phyloP scores from a whole-genome alignment of 2,329 filamentous ascomycete species.

The Aspergillus phoenicis region DNA sequence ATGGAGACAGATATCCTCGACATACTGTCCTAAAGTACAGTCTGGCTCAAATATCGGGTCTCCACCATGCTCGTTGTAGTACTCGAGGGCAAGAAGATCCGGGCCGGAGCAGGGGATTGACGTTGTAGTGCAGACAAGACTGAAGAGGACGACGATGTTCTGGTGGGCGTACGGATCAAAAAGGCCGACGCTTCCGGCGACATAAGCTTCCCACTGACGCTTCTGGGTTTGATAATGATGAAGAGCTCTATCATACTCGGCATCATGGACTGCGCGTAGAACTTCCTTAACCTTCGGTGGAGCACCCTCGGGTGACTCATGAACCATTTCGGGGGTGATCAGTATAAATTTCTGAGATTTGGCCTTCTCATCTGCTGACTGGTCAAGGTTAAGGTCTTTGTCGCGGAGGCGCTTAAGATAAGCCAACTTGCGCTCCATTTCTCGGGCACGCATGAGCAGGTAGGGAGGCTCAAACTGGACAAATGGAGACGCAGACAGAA shows the following conservation, averaged over 20 bases:
- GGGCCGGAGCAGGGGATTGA: slow-evolving; percentile 93
- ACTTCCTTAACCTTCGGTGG: slow-evolving; percentile 90
- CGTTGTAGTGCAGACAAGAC: slow-evolving; percentile 87
- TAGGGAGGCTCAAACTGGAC: slow-evolving; percentile 95
- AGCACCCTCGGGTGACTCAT: slow-evolving; percentile 75
- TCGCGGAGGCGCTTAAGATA: slow-evolving; percentile 83
- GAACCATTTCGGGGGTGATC: slow-evolving; percentile 94
- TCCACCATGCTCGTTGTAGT: slow-evolving; percentile 85
- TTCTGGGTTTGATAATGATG: slow-evolving; percentile 95
- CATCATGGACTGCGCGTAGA: slow-evolving; percentile 90
- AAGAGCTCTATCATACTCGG: slow-evolving; percentile 92
- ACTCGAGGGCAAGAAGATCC: slow-evolving; percentile 84
- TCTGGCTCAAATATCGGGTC: slow-evolving; percentile 74
- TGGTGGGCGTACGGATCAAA: slow-evolving; percentile 97
- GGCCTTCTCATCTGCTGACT: slow-evolving; percentile 61
- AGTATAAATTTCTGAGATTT: slow-evolving; percentile 78
- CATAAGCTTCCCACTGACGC: slow-evolving; percentile 93
- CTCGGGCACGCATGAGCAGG: slow-evolving; percentile 84
- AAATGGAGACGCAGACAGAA: slow-evolving; percentile 92
- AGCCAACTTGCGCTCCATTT: slow-evolving; percentile 81
- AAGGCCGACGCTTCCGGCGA: slow-evolving; percentile 81
- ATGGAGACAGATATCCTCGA: slow-evolving; percentile 81
- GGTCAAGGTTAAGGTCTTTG: slow-evolving; percentile 53
- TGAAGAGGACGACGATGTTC: slow-evolving; percentile 92
- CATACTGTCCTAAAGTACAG: slow-evolving; percentile 90